A percentile compares a stretch with the other conserved stretches of the same genome.
Conservation (phyloP, 2,329 filamentous ascomycete genomes). For the Aspergillus sclerotialis region DNA sequence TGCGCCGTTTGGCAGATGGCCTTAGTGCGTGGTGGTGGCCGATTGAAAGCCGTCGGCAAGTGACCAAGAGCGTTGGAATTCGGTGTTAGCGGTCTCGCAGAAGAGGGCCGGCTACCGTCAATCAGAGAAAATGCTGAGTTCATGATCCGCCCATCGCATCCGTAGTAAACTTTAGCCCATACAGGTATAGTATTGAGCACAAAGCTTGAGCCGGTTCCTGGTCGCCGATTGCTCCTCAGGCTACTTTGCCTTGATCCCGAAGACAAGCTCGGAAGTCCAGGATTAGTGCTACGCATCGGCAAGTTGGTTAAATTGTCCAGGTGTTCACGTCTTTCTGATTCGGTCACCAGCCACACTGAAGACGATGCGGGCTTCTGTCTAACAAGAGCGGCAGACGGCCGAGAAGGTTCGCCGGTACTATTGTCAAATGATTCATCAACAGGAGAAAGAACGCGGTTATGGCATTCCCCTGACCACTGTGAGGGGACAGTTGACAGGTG, state of each 20-base stretch:
- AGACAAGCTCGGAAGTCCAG: constrained; percentile 33
- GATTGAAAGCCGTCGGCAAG: constrained; percentile 24
- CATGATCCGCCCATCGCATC: constrained; percentile 54
- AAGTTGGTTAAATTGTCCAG: constrained; percentile 31
- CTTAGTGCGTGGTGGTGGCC: constrained; percentile 18
- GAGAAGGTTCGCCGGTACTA: constrained; percentile 16
- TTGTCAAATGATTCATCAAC: constrained; percentile 13
- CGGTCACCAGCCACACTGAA: constrained; percentile 29
- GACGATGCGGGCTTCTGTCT: constrained; percentile 18
- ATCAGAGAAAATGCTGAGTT: constrained; percentile 34
- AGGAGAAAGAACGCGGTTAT: constrained; percentile 18
- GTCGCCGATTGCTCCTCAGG: constrained; percentile 26
- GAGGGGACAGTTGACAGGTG: constrained; percentile 41
- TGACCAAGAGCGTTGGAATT: constrained; percentile 24
- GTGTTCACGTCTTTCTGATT: constrained; percentile 26
- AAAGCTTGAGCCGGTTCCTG: constrained; percentile 40
- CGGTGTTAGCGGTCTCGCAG: constrained; percentile 21
- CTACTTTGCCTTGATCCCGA: constrained; percentile 37
- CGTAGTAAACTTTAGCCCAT: constrained; percentile 61
- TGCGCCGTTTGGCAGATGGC: constrained; percentile 10
- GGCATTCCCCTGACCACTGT: constrained; percentile 31
- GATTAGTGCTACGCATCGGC: constrained; percentile 23
- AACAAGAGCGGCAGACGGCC: constrained; percentile 16
- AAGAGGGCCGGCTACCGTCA: constrained; percentile 24
- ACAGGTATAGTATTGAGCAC: constrained; percentile 38